phyloP scores from a whole-genome alignment of 2,329 filamentous ascomycete genomes.

The Phaeosphaeria sp. region DNA sequence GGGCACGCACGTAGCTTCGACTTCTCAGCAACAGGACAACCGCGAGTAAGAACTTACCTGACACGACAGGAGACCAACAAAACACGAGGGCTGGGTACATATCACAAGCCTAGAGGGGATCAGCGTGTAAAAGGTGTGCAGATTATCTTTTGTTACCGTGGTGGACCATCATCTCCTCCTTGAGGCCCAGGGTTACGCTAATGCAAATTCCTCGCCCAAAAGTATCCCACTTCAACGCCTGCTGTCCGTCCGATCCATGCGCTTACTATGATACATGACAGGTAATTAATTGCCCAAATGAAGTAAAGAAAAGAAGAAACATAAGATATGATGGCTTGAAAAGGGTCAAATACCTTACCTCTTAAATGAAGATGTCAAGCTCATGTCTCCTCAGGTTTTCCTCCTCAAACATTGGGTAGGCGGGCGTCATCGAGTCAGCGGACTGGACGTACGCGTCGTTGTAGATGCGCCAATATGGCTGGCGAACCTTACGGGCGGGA shows the following conservation, averaged over 20 bases:
- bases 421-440: slow-evolving; percentile 94
- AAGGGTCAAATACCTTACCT: slow-evolving; percentile 6
- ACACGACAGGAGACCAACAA: slow-evolving; percentile 1
- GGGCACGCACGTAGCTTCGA: background rate
- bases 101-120: slow-evolving; percentile 27
- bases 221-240: background rate
- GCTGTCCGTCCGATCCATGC: slow-evolving; percentile 4
- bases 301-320: background rate
- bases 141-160: slow-evolving; percentile 35
- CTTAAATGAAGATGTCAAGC: slow-evolving; percentile 80
- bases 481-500: slow-evolving; percentile 90
- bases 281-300: background rate
- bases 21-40: slow-evolving; percentile 8
- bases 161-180: slow-evolving; percentile 3
- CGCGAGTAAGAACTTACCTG: slow-evolving; percentile 17
- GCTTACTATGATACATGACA: slow-evolving; percentile 8
- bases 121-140: slow-evolving; percentile 27
- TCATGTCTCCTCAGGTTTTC: slow-evolving; percentile 81
- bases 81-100: slow-evolving; percentile 4
- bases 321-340: background rate
- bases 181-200: background rate
- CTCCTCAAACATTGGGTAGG: slow-evolving; percentile 87
- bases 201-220: background rate
- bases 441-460: slow-evolving; percentile 96
- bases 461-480: slow-evolving; percentile 95